These are phyloP conservation scores for Alternaria solani DNA, from an alignment of 2,329 filamentous ascomycete genomes.

Conservation along the genomic window DNA sequence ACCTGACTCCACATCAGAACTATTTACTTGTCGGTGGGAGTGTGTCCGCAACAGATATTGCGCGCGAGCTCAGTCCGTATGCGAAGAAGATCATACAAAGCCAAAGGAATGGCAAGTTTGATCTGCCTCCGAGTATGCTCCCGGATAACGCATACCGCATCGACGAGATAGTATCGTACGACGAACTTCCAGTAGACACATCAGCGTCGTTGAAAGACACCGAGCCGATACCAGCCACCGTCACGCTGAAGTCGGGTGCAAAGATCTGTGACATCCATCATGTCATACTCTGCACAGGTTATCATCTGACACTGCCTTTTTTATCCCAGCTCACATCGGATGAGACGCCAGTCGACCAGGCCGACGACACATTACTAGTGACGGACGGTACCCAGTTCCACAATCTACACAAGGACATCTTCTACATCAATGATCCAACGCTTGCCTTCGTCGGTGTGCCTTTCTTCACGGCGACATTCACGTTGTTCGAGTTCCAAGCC, in stretches of 20 bases:
- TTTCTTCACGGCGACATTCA: conserved; percentile 72
- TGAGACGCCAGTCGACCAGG: conserved; percentile 55
- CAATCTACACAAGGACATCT: conserved; percentile 75
- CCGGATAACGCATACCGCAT: conserved; percentile 64
- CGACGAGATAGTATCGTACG: conserved; percentile 60
- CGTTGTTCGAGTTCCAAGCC: conserved; percentile 74
- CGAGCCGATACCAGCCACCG: conserved; percentile 58
- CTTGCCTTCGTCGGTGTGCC: conserved; percentile 71
- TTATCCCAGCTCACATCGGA: conserved; percentile 61
- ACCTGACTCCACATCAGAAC: conserved; percentile 42
- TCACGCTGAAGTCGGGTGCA: conserved; percentile 63
- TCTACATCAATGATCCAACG: conserved; percentile 72
- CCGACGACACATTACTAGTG: conserved; percentile 64
- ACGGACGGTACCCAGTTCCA: conserved; percentile 70
- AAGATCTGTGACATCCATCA: conserved; percentile 65
- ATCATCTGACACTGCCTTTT: conserved; percentile 73
- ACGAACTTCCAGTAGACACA: conserved; percentile 22
- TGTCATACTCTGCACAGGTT: conserved; percentile 73
- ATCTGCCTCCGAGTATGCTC: conserved; percentile 63
- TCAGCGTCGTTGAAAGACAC: conserved; percentile 16
- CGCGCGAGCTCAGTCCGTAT: conserved; percentile 58
- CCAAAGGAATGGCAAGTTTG: conserved; percentile 67
- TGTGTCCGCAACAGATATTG: conserved; percentile 64
- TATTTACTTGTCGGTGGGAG: conserved; percentile 65
- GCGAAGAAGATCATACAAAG: conserved; percentile 62